These are phyloP conservation scores for Gynostemma pentaphyllum DNA, from an alignment of 306 rosid genomes.

Conservation along the genomic window DNA sequence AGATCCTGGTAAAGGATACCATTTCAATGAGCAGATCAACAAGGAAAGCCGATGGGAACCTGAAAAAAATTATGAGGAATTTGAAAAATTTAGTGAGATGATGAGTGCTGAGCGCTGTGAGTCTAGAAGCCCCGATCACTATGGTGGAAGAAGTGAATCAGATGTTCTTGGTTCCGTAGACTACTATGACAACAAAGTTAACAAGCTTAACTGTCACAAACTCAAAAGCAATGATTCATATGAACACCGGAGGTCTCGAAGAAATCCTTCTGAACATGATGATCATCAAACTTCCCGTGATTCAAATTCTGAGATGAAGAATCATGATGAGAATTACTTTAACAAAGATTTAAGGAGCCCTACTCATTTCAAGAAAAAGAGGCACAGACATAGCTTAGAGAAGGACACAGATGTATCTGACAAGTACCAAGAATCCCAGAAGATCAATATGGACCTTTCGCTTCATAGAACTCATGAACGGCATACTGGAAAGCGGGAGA, in stretches of 20 bases:
- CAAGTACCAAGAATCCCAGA: background rate
- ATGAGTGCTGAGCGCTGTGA: background rate
- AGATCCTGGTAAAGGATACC: constrained; percentile 7
- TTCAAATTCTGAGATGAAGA: background rate
- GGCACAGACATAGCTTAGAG: background rate
- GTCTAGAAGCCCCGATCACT: background rate
- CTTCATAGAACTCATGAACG: background rate
- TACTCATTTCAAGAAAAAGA: background rate
- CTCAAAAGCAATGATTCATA: background rate
- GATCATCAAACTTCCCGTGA: background rate
- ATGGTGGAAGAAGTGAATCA: constrained; percentile 1
- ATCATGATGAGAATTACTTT: background rate
- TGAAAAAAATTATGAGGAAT: background rate
- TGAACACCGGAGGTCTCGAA: background rate
- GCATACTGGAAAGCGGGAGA: background rate
- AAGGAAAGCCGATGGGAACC: constrained; percentile 9
- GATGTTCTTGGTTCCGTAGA: background rate
- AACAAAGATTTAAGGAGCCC: background rate
- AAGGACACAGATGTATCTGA: constrained; percentile 1
- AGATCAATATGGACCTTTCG: background rate
- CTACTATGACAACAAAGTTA: background rate
- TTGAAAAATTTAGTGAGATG: constrained; percentile 8
- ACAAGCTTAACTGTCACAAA: background rate
- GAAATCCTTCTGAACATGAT: background rate
- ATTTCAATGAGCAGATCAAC: background rate